Percentiles rank a stretch among this genome's conserved stretches.
phyloP scores from a whole-genome alignment of 192 early-diverging fungal species.

The Podila horticola region DNA sequence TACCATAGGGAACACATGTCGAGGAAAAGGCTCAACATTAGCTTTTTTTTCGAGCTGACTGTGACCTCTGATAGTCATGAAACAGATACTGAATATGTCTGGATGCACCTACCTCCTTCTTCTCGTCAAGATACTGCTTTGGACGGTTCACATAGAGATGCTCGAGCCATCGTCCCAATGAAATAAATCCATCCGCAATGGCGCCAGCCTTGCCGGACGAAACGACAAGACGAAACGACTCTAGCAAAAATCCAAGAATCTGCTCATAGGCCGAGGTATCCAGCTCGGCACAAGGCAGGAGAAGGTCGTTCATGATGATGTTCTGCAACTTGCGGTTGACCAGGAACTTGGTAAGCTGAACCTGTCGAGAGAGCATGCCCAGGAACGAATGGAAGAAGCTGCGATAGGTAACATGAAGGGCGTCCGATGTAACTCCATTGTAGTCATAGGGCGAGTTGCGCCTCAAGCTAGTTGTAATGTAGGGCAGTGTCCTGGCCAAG shows the following conservation, averaged over 20 bases:
- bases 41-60: not conserved
- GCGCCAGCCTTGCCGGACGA: slow-evolving; percentile 41
- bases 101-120: slow-evolving; percentile 18
- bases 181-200: slow-evolving; percentile 31
- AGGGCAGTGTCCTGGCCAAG: slow-evolving; percentile 47
- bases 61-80: not conserved
- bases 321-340: slow-evolving; percentile 46
- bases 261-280: slow-evolving; percentile 52
- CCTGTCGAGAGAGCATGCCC: slow-evolving; percentile 43
- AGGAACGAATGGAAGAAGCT: slow-evolving; percentile 57
- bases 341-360: slow-evolving; percentile 49
- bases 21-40: not conserved
- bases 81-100: too few relatives aligned
- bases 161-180: slow-evolving; percentile 36
- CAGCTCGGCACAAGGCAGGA: slow-evolving; percentile 48
- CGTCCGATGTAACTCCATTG: slow-evolving; percentile 16
- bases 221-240: slow-evolving; percentile 38
- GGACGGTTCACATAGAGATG: slow-evolving; percentile 35
- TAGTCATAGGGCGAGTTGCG: slow-evolving; percentile 44
- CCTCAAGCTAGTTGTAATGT: slow-evolving; percentile 37
- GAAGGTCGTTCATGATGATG: slow-evolving; percentile 55
- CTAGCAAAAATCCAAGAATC: slow-evolving; percentile 42
- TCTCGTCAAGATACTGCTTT: slow-evolving; percentile 1
- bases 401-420: slow-evolving; percentile 55
- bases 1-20: not conserved